phyloP scores from a whole-genome alignment of 192 early-diverging fungal species.

The Anaeromyces robustus region DNA sequence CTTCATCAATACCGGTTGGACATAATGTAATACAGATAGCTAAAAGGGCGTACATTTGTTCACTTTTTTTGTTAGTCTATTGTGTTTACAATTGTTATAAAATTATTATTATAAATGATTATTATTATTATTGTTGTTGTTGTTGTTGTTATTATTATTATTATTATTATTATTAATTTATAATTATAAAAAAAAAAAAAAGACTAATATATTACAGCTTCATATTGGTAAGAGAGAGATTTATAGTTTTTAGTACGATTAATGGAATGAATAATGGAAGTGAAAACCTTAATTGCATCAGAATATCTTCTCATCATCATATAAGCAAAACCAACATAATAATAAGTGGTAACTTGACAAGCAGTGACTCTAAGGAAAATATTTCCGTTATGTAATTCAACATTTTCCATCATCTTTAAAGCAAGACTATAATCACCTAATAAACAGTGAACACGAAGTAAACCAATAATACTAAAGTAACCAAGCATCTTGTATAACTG shows the following conservation, averaged over 20 bases:
- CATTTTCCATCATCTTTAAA: slow-evolving; percentile 89
- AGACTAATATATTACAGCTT: slow-evolving; percentile 32
- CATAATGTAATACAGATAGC: slow-evolving; percentile 78
- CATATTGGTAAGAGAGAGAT: slow-evolving; percentile 76
- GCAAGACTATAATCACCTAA: slow-evolving; percentile 91
- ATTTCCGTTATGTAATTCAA: slow-evolving; percentile 73
- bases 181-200: background rate
- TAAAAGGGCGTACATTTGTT: slow-evolving; percentile 90
- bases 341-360: slow-evolving; percentile 92
- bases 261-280: slow-evolving; percentile 78
- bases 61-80: slow-evolving; percentile 72
- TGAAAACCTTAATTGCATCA: slow-evolving; percentile 85
- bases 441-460: slow-evolving; percentile 87
- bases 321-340: slow-evolving; percentile 94
- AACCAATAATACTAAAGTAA: slow-evolving; percentile 86
- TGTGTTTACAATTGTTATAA: too few species aligned
- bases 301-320: slow-evolving; percentile 96
- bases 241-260: slow-evolving; percentile 89
- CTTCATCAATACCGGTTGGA: slow-evolving; percentile 87
- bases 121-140: too few species aligned
- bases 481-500: slow-evolving; percentile 94
- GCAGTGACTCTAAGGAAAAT: slow-evolving; percentile 91
- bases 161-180: background rate
- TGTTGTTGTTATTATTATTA: too few species aligned
- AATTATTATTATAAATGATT: too few species aligned